Base-by-base conservation (phyloP, 352 stramenopile species). In the Phytophthora cryptogea region DNA sequence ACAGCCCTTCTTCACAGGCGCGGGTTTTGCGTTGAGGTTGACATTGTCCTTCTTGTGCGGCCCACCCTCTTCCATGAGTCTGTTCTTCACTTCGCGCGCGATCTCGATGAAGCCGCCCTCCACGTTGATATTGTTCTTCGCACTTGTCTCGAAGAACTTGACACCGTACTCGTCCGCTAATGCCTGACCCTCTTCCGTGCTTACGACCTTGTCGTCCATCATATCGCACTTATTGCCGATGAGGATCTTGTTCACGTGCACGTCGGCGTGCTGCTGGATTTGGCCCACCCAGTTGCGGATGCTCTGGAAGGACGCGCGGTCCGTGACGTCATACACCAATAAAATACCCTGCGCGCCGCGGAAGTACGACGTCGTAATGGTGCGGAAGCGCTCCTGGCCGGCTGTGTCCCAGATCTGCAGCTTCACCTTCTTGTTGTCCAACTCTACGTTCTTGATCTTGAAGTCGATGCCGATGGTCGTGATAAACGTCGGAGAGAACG, bases 211-310 rank as follows among this genome's bases (percentile, higher is more conserved):
- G 71, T 99, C 94, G 66, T 98, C 92, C 46, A 94, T 92, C 83
- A 99, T 97, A 95, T 99, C 97, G 69, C 94, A 98, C 88, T 99
- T 99, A 81, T 99, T 99, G 36, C 97, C 97, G 58, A 99, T 98
- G 52, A 99, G 75, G 68, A 99, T 99, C 82, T 99, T 99, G 88
- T 99, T 99, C 13, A 99, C 97, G 76, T 99, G 96, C 40, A 99
- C 96, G 71, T 99, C 97, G 5, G 97, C 98, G 70, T 99, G 97
- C 75, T 99, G 87, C 63, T 96, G 89, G 73, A 98, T 98, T 77
- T 98, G 90, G 5, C 89, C 92, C 45, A 99, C 97, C 97, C 97
- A 99, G 77, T 98, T 98, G 61, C 92, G 89, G 56, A 99, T 98
- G 66, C 86, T 98, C 70, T 99, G 95, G 79, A 99, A 99, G 10